Conservation (phyloP, 345 rosid genomes). For the Sisymbrium altissimum region DNA sequence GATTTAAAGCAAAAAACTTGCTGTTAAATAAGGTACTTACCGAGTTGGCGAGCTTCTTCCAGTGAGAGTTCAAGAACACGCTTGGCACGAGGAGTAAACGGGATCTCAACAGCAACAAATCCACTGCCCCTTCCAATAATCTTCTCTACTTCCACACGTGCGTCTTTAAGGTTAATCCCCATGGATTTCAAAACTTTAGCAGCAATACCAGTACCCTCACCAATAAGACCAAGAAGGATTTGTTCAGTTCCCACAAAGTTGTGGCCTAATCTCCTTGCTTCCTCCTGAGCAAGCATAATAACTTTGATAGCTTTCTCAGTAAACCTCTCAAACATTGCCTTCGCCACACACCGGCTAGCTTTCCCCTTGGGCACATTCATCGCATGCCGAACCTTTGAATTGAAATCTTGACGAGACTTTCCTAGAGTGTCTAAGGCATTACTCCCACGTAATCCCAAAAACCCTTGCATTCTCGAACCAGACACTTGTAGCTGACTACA, state of each 20-base stretch:
- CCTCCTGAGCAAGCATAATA: constrained; percentile 97
- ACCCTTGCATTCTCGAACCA: constrained; percentile 49
- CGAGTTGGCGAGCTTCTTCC: constrained; percentile 95
- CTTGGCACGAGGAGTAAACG: constrained; percentile 96
- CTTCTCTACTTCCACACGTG: constrained; percentile 94
- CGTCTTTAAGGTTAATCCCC: constrained; percentile 96
- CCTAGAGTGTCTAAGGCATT: constrained; percentile 49
- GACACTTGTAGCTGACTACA: constrained; percentile 36
- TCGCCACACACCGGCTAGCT: constrained; percentile 42
- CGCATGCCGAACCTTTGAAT: constrained; percentile 44
- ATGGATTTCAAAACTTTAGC: constrained; percentile 92
- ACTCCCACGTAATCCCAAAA: constrained; percentile 55
- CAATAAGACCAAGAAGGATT: constrained; percentile 84
- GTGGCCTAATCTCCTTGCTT: constrained; percentile 93
- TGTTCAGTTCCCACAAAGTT: constrained; percentile 96
- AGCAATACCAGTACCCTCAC: constrained; percentile 97
- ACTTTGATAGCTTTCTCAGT: constrained; percentile 92
- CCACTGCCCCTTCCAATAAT: constrained; percentile 98
- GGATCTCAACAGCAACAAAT: constrained; percentile 96
- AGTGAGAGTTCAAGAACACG: constrained; percentile 92
- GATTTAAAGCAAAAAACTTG: background rate
- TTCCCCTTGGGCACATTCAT: constrained; percentile 48
- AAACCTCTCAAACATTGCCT: constrained; percentile 91
- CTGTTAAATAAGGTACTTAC: constrained; percentile 31
- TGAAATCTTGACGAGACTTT: constrained; percentile 46